Evolutionary conservation across 2,329 filamentous ascomycete genomes (phyloP), one percentile per base, ranked within the genome.

Genomic region (Graphilbum sp.): DNA sequence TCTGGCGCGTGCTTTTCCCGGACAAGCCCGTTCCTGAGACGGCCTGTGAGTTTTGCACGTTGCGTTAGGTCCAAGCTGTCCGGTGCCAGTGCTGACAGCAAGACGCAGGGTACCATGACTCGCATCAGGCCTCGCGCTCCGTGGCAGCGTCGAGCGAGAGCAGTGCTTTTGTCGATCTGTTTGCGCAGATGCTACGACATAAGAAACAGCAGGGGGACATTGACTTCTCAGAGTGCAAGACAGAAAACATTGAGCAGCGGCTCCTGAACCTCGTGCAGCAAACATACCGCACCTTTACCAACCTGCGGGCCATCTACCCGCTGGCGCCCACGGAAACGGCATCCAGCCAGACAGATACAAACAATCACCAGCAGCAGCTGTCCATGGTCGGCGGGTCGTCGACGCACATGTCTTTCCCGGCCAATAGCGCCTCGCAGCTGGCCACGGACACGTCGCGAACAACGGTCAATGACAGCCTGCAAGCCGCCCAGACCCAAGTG

Each of bases 41-140:
- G 17, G 49, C 50, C 9, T 47, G 50, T 51, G 40, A 44, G 50
- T 41, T n/a, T n/a, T n/a, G n/a, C n/a, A n/a, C n/a, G n/a, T n/a
- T n/a, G n/a, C 7, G 13, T 33, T 2, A 15, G 31, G 10, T 11
- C 27, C 17, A 21, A 18, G 8, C 15, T 19, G 10, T 11, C 32
- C 5, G 21, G 18, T 3, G 34, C 12, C 15, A n/a, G 16, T 3
- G 9, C 7, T 15, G 7, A 17, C 19, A n/a, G 24, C 15, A 23
- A 20, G n/a, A n/a, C n/a, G n/a, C 38, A 50, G 46, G 45, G 45
- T 47, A 50, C 38, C 40, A 48, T 34, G 39, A 46, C n/a, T 37
- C 33, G 23, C 29, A 32, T 13, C n/a, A 38, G 37, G 15, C 32
- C 11, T 20, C 37, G 23, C 23, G 11, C 15, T 10, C 7, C 15